These are phyloP conservation scores for Plasmodium adleri DNA, from an alignment of 169 alveolate genomes.

Conservation along the genomic window DNA sequence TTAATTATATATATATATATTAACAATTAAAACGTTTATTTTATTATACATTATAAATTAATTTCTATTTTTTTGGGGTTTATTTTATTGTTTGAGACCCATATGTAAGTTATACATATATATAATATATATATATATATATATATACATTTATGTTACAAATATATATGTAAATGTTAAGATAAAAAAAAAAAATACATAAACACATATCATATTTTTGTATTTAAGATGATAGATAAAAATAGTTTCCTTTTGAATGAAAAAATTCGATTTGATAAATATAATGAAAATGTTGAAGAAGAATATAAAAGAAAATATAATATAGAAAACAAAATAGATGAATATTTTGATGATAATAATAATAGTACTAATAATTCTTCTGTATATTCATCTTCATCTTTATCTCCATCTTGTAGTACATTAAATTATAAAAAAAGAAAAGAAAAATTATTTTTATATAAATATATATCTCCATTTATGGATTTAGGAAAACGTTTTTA, in stretches of 20 bases:
- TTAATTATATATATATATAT: no score
- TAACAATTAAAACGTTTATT: no score
- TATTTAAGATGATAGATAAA: conserved; percentile 12
- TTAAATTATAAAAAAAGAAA: background rate
- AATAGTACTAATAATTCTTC: background rate
- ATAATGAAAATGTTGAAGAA: conserved; percentile 21
- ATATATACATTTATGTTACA: background rate
- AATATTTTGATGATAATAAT: conserved; percentile 20
- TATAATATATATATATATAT: background rate
- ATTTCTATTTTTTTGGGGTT: background rate
- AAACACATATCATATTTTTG: background rate
- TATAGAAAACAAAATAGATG: conserved; percentile 1
- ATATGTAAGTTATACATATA: background rate
- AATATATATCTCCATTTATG: conserved; percentile 22
- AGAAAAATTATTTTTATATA: conserved; percentile 19
- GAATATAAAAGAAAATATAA: conserved; percentile 25
- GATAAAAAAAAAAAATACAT: background rate
- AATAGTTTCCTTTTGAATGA: conserved; percentile 17
- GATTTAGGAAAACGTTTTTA: conserved; percentile 49
- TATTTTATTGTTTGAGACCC: background rate
- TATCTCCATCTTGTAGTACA: background rate
- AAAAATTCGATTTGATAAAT: conserved; percentile 33
- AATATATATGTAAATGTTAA: background rate
- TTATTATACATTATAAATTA: background rate
- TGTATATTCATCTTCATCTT: background rate